Base-by-base conservation (phyloP, 2,329 filamentous ascomycete genomes). In the Trichophyton benhamiae region DNA sequence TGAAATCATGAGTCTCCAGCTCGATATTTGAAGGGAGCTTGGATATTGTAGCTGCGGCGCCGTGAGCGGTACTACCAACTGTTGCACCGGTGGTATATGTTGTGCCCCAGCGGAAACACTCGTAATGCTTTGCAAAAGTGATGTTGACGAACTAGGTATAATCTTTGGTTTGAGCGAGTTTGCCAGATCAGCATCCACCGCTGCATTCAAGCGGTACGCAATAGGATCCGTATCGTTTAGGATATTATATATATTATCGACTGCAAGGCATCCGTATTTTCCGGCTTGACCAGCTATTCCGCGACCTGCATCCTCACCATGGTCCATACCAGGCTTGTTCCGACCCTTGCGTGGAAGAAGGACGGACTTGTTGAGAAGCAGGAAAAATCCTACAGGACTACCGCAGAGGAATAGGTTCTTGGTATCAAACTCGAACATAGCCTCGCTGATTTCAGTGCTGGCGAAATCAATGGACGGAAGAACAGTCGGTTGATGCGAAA, bases 201-300 rank as follows among this genome's bases (percentile, higher is more conserved):
- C 87, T 22, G 91, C 90, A 68, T 96, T 99, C 62, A 97, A 83
- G 15, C 92, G 82, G 72, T 96, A 97, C 0, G 91, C 89, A 61
- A 99, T 95, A 1, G 94, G 84, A 65, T 87, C 85, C 63, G 85
- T 86, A 38, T 83, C 82, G 66, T 87, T 85, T 70, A 97, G 83
- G 65, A 99, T 83, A 69, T 99, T 99, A 79, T 97, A 99, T 61
- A 99, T 82, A 71, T 97, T 99, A 75, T 97, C 90, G 1, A 97
- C 87, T 0, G 92, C 89, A 30, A 97, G 78, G 72, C 94, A 97
- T 17, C 94, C 94, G 72, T 95, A 96, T 4, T 80, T 83, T 33
- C 89, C 91, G 17, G 81, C 81, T 46, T 90, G 83, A n/a, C 88
- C 88, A n/a, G 87, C 87, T 36, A 97, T 82, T 5, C 79, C 78